These are phyloP conservation scores for Raffaelea deltoideospora DNA, from an alignment of 2,329 filamentous ascomycete genomes.

Conservation along the genomic window DNA sequence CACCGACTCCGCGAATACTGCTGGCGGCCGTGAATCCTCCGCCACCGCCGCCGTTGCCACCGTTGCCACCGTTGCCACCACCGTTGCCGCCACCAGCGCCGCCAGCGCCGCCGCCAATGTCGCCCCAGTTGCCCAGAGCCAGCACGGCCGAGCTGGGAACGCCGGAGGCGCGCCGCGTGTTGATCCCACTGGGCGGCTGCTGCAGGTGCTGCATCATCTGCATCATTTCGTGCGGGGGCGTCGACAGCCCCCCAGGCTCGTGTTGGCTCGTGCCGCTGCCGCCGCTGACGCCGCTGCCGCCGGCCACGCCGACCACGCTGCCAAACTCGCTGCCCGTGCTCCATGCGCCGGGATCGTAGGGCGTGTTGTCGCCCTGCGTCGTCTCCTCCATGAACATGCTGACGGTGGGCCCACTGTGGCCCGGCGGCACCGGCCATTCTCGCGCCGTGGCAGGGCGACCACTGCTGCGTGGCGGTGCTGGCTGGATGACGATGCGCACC, in stretches of 20 bases:
- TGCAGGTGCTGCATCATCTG: too few species aligned
- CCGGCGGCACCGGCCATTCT: constrained; percentile 16
- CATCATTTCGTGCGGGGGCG: too few species aligned
- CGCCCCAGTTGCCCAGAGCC: neutral
- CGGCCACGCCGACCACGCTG: constrained; percentile 10
- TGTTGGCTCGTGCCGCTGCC: too few species aligned
- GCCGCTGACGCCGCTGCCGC: too few species aligned
- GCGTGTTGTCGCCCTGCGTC: constrained; percentile 5
- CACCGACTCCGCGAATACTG: neutral
- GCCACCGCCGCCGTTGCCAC: neutral
- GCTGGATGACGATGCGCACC: constrained; percentile 18
- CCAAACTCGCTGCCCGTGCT: constrained; percentile 16
- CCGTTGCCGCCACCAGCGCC: neutral
- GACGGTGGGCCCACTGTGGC: constrained; percentile 12
- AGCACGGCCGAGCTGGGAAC: constrained; percentile 8
- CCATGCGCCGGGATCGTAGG: constrained; percentile 12
- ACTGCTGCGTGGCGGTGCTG: constrained; percentile 7
- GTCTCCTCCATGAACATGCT: constrained; percentile 14
- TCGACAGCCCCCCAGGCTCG: too few species aligned
- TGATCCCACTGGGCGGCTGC: constrained; percentile 10
- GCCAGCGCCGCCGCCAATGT: neutral
- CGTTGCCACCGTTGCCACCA: neutral
- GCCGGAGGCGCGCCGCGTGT: constrained; percentile 3
- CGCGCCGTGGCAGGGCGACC: constrained; percentile 1
- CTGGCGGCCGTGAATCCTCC: neutral